A percentile compares a stretch with the other conserved stretches of the same genome.
These are phyloP conservation scores for Petunia secreta DNA, from an alignment of 257 asterid genomes.

Conservation along the genomic window DNA sequence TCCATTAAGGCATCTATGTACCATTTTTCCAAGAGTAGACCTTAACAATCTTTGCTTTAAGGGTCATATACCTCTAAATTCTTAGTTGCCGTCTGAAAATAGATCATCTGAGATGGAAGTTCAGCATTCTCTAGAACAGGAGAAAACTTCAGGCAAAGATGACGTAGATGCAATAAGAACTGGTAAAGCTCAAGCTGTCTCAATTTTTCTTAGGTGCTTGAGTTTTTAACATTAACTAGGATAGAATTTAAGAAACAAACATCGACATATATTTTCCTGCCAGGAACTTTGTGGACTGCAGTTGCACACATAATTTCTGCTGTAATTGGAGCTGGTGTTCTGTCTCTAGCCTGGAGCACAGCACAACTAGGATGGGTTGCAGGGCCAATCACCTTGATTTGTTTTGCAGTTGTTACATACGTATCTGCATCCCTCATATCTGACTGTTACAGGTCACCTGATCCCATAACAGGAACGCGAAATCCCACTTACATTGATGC, in stretches of 20 bases:
- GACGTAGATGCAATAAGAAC: slow-evolving; percentile 16
- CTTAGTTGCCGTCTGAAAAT: background rate
- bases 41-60: background rate
- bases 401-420: slow-evolving; percentile 64
- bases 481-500: slow-evolving; percentile 69
- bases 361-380: slow-evolving; percentile 88
- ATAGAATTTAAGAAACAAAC: slow-evolving; percentile 15
- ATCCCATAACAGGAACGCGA: slow-evolving; percentile 41
- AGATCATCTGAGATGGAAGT: background rate
- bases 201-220: background rate
- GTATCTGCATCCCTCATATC: slow-evolving; percentile 56
- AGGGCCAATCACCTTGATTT: slow-evolving; percentile 62
- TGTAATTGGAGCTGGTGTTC: slow-evolving; percentile 86
- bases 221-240: background rate
- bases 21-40: background rate
- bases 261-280: slow-evolving; percentile 27
- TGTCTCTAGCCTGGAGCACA: slow-evolving; percentile 79
- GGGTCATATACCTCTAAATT: background rate
- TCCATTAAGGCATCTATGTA: background rate
- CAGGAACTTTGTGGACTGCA: slow-evolving; percentile 76
- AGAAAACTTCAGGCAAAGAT: slow-evolving; percentile 22
- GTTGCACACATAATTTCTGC: slow-evolving; percentile 78
- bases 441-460: slow-evolving; percentile 58
- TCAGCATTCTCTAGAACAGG: slow-evolving; percentile 1
- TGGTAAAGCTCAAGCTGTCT: background rate